Percentiles rank a stretch among this genome's conserved stretches.
phyloP scores from a whole-genome alignment of 441 rosid species.

The Euphorbia celastroides region DNA sequence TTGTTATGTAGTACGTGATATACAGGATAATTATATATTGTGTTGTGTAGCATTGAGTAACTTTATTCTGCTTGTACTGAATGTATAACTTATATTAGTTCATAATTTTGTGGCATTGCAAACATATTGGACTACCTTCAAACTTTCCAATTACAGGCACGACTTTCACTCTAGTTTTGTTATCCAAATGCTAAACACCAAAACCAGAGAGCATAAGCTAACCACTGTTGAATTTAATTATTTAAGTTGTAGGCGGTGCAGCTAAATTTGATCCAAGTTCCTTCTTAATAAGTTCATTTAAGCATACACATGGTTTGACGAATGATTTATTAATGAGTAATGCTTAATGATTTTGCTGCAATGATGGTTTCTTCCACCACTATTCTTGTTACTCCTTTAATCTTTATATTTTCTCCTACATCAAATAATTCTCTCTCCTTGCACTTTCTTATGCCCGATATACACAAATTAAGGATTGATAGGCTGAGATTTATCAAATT shows the following conservation, averaged over 20 bases:
- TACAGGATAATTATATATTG: conserved; percentile 23
- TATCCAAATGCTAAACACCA: background rate
- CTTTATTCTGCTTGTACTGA: too few species aligned
- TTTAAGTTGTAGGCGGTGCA: conserved; percentile 15
- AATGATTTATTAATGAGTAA: conserved; percentile 10
- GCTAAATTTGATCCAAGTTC: conserved; percentile 24
- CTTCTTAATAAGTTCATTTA: conserved; percentile 35
- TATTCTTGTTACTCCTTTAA: conserved; percentile 4
- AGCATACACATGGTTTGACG: conserved; percentile 17
- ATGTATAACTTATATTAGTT: too few species aligned
- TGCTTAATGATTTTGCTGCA: conserved; percentile 26
- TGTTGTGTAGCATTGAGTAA: too few species aligned
- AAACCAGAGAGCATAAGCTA: conserved; percentile 11
- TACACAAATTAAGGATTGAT: background rate
- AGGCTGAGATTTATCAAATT: background rate
- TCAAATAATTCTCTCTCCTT: background rate
- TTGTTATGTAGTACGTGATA: conserved; percentile 1
- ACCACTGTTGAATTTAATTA: conserved; percentile 13
- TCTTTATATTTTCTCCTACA: background rate
- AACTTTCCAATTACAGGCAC: too few species aligned
- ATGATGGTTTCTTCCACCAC: conserved; percentile 20
- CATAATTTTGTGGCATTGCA: too few species aligned
- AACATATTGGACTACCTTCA: too few species aligned
- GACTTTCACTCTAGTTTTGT: too few species aligned
- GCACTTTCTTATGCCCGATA: too few species aligned